phyloP scores from a whole-genome alignment of 1,139 yeast species.

The Geotrichum phurueaensis region DNA sequence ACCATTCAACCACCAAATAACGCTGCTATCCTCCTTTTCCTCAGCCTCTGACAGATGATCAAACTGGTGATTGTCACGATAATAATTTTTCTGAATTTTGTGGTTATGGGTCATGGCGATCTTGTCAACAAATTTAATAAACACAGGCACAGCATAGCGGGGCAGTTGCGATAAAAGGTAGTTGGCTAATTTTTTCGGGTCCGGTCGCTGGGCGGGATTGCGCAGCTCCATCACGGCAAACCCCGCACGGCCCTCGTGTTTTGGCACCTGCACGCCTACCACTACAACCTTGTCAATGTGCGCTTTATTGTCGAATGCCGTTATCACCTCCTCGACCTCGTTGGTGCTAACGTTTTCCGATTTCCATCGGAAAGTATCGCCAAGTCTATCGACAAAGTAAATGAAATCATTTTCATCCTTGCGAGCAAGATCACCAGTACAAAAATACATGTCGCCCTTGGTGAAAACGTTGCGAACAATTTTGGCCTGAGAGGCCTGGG shows the following conservation, averaged over 20 bases:
- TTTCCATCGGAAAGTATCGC: conserved; percentile 97
- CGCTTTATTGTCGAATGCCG: conserved; percentile 34
- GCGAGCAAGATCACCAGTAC: conserved; percentile 79
- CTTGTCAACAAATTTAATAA: conserved; percentile 58
- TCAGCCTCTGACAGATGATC: conserved; percentile 44
- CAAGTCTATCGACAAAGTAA: conserved; percentile 86
- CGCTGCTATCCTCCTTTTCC: conserved; percentile 67
- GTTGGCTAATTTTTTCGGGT: conserved; percentile 36
- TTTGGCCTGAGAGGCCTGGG: conserved; percentile 71
- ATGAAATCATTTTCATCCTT: conserved; percentile 63
- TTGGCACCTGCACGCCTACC: conserved; percentile 81
- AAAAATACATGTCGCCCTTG: conserved; percentile 87
- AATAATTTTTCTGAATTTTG: conserved; percentile 74
- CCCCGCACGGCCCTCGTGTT: conserved; percentile 94
- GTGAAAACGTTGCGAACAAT: conserved; percentile 64
- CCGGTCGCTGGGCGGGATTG: conserved; percentile 28
- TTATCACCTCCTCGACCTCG: conserved; percentile 79
- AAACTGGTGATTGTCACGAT: conserved; percentile 42
- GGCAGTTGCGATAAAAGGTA: conserved; percentile 54
- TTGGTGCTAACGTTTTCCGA: conserved; percentile 92
- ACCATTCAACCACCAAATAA: conserved; percentile 67
- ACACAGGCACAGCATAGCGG: conserved; percentile 82
- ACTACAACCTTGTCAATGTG: conserved; percentile 65
- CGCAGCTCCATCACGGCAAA: conserved; percentile 66
- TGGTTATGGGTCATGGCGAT: conserved; percentile 75